Evolutionary conservation across 208 protist species (phyloP).

Genomic region (Leishmania mexicana): DNA sequence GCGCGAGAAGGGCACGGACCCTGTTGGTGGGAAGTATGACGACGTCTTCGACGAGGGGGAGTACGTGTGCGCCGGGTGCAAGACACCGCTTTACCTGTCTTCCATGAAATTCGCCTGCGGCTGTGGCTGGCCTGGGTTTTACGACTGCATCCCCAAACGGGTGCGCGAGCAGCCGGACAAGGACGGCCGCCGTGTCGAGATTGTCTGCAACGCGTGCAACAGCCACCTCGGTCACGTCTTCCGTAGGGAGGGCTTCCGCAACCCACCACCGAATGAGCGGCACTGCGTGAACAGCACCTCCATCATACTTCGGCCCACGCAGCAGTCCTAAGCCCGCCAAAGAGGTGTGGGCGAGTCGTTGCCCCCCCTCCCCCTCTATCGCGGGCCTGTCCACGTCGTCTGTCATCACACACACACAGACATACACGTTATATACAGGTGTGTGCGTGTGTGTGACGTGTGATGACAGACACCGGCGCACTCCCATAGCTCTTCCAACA

Average conservation of each 20-base stretch:
- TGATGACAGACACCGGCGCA: no score
- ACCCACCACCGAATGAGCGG: constrained; percentile 91
- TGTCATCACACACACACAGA: neutral
- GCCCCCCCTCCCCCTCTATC: neutral
- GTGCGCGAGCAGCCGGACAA: constrained; percentile 82
- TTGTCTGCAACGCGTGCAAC: constrained; percentile 93
- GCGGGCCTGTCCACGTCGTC: neutral
- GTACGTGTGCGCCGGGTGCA: constrained; percentile 84
- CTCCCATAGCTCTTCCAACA: no score
- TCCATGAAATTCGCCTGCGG: constrained; percentile 88
- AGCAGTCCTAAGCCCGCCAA: neutral
- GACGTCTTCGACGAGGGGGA: constrained; percentile 67
- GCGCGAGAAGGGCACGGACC: constrained; percentile 82
- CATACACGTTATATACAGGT: neutral
- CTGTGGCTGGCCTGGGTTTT: constrained; percentile 92
- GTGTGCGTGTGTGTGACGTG: no score
- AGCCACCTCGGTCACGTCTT: constrained; percentile 95
- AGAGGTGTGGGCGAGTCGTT: neutral
- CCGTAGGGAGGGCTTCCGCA: constrained; percentile 83
- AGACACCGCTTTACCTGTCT: constrained; percentile 82
- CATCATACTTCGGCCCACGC: constrained; percentile 47
- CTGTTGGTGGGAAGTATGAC: constrained; percentile 57
- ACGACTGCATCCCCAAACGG: constrained; percentile 72
- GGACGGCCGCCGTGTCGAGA: constrained; percentile 81
- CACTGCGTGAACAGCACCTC: constrained; percentile 91